These are phyloP conservation scores for Verticillium klebahnii DNA, from an alignment of 2,329 filamentous ascomycete genomes.

Conservation along the genomic window DNA sequence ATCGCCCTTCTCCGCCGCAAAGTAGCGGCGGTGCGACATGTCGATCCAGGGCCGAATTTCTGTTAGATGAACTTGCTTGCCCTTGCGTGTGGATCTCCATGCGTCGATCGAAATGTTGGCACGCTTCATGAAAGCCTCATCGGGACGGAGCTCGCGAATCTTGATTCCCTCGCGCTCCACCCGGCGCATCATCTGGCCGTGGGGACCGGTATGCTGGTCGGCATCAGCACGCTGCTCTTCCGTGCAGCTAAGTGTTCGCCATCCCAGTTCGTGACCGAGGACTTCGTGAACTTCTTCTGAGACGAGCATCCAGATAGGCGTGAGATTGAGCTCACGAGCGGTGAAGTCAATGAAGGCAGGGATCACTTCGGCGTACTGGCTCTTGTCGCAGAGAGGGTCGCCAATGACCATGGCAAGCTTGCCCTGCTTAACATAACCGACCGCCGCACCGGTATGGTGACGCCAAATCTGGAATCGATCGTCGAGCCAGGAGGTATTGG, in stretches of 20 bases:
- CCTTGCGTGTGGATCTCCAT: constrained; percentile 78
- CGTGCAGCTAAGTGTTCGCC: constrained; percentile 83
- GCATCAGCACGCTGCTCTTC: constrained; percentile 86
- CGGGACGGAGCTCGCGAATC: constrained; percentile 67
- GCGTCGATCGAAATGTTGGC: constrained; percentile 70
- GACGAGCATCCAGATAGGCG: constrained; percentile 87
- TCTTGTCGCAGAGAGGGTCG: constrained; percentile 76
- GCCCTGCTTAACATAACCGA: constrained; percentile 74
- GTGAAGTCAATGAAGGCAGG: constrained; percentile 71
- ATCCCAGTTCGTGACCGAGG: constrained; percentile 73
- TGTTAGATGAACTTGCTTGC: constrained; percentile 82
- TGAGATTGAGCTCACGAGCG: constrained; percentile 62
- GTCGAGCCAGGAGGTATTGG: constrained; percentile 91
- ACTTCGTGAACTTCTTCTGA: constrained; percentile 74
- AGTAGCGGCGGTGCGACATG: constrained; percentile 76
- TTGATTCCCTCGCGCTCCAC: constrained; percentile 82
- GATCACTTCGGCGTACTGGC: constrained; percentile 72
- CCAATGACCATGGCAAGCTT: constrained; percentile 82
- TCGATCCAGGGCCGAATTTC: constrained; percentile 89
- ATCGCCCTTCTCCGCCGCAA: constrained; percentile 72
- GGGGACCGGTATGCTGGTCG: constrained; percentile 62
- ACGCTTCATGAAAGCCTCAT: constrained; percentile 63
- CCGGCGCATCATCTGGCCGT: constrained; percentile 72
- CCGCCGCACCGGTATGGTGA: constrained; percentile 70
- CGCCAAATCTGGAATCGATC: constrained; percentile 86